Percentiles rank a stretch among this genome's conserved stretches.
Evolutionary conservation across 495 filamentous ascomycete genomes (phyloP).

Genomic region (Aeminium ludgeri): DNA sequence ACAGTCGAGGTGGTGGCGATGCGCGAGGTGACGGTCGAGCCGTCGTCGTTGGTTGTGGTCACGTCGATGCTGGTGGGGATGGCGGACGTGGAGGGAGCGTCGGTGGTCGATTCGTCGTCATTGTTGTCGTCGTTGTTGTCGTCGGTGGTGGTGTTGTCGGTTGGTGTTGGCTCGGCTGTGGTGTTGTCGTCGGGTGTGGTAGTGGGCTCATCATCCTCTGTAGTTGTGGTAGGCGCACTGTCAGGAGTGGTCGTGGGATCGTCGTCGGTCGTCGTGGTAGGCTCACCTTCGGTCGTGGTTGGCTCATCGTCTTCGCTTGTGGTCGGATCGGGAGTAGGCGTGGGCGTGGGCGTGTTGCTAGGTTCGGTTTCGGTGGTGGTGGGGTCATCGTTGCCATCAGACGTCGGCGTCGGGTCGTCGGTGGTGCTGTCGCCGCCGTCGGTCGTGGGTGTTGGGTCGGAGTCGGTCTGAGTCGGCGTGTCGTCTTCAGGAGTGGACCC

Average conservation of each 20-base stretch:
- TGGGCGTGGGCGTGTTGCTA: not conserved
- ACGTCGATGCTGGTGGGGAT: constrained; percentile 11
- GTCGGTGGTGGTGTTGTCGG: not conserved
- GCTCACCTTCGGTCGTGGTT: not conserved
- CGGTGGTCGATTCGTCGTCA: not conserved
- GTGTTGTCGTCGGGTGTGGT: constrained; percentile 1
- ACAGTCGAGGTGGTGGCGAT: constrained; percentile 10
- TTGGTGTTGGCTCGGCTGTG: not conserved
- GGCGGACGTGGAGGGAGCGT: constrained; percentile 2
- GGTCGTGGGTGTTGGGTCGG: not conserved
- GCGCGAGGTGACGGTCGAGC: constrained; percentile 6
- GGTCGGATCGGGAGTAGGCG: not conserved
- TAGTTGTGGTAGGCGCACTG: not conserved
- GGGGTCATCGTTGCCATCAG: no score
- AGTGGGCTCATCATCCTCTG: not conserved
- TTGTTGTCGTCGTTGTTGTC: not conserved
- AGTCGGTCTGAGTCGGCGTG: not conserved
- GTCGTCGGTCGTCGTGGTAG: not conserved
- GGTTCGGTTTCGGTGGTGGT: no score
- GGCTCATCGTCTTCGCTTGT: not conserved
- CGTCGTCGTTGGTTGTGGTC: constrained; percentile 10
- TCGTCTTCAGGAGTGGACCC: not conserved
- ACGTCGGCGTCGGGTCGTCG: no score
- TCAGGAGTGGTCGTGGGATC: not conserved
- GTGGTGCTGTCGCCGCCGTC: not conserved